Percentiles rank a stretch among this genome's conserved stretches.
These are phyloP conservation scores for Hyparrhenia diplandra DNA, from an alignment of 176 grass and related monocot species.

Conservation along the genomic window DNA sequence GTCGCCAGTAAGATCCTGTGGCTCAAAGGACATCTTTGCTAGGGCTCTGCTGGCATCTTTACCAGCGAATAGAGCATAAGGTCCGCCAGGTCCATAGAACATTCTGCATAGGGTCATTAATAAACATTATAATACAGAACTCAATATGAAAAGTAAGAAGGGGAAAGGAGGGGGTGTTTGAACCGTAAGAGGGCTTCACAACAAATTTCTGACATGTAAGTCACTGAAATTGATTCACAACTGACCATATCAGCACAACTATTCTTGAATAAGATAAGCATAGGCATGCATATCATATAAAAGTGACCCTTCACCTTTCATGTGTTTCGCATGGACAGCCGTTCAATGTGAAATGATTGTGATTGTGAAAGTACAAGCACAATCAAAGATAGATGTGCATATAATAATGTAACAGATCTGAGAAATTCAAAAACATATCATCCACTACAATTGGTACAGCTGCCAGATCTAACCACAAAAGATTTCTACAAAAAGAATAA, in stretches of 20 bases:
- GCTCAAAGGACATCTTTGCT: slow-evolving; percentile 86
- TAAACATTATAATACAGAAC: neutral
- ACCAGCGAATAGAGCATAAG: slow-evolving; percentile 78
- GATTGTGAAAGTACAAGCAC: no score
- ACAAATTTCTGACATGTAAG: no score
- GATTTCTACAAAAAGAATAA: neutral
- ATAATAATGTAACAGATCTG: slow-evolving; percentile 19
- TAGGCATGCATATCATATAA: neutral
- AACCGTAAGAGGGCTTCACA: neutral
- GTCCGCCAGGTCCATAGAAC: slow-evolving; percentile 96
- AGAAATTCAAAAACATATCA: slow-evolving; percentile 1
- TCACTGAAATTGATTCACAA: neutral
- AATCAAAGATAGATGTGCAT: neutral
- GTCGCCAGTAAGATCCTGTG: slow-evolving; percentile 65
- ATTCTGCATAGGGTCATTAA: slow-evolving; percentile 45
- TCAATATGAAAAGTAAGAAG: neutral
- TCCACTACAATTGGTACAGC: slow-evolving; percentile 4
- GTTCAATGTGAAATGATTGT: neutral
- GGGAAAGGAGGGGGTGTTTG: neutral
- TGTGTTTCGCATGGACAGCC: neutral
- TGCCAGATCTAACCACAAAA: neutral
- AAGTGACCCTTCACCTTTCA: neutral
- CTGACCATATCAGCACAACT: neutral
- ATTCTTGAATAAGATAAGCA: neutral
- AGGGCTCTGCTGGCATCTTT: slow-evolving; percentile 88